Percentiles rank a stretch among this genome's conserved stretches.
phyloP scores from a whole-genome alignment of 345 rosid genomes.

The Punica granatum region DNA sequence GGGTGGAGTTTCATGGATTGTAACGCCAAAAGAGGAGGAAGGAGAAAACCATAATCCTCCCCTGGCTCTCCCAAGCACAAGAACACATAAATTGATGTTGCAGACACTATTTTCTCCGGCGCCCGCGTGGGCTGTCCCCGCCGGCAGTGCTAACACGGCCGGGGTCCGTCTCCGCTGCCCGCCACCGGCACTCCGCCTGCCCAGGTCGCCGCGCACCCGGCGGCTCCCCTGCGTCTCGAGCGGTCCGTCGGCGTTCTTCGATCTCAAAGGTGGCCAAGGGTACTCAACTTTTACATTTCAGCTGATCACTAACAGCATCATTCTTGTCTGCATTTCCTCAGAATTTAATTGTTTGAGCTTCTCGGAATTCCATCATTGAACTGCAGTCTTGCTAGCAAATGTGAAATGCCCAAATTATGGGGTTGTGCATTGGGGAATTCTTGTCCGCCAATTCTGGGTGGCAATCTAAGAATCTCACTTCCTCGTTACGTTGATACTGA shows the following conservation, averaged over 20 bases:
- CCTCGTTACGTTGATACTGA: not conserved
- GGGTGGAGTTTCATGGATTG: not conserved
- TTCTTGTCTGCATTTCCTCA: not conserved
- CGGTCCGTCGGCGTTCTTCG: slow-evolving; percentile 26
- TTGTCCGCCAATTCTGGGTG: not conserved
- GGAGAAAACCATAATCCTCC: not conserved
- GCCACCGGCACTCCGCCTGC: slow-evolving; percentile 7
- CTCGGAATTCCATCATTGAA: not conserved
- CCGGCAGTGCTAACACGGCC: slow-evolving; percentile 9
- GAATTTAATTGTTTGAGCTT: not conserved
- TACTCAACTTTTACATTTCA: slow-evolving; percentile 12
- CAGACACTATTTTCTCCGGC: slow-evolving; percentile 17
- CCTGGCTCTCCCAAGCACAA: too few species aligned
- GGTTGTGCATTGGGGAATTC: not conserved
- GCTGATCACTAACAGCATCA: not conserved
- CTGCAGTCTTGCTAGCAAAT: not conserved
- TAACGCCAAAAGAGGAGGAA: slow-evolving; percentile 3
- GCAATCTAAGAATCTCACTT: not conserved
- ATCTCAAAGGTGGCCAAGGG: slow-evolving; percentile 59
- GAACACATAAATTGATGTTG: slow-evolving; percentile 17
- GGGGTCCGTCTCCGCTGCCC: slow-evolving; percentile 13
- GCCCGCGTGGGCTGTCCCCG: slow-evolving; percentile 17
- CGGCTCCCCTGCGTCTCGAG: slow-evolving; percentile 20
- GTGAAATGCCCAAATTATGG: not conserved
- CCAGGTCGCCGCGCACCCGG: slow-evolving; percentile 12